phyloP scores from a whole-genome alignment of 2,329 filamentous ascomycete genomes.

The Trichoderma atroviride region DNA sequence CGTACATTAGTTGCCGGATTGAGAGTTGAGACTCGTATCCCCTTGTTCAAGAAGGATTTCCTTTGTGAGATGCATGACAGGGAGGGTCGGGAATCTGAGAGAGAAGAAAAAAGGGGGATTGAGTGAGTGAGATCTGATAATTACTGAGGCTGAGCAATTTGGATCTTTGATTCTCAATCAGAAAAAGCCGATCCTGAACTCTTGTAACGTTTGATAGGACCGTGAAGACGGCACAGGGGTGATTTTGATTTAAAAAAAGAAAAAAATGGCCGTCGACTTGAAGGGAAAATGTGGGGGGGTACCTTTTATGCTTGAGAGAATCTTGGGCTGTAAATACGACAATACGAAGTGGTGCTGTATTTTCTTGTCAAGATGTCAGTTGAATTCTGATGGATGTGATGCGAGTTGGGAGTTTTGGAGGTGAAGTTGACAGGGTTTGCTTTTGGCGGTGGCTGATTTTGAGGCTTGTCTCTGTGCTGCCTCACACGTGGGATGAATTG shows the following conservation, averaged over 20 bases:
- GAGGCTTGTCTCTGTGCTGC: background rate
- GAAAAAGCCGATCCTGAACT: background rate
- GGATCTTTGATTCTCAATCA: background rate
- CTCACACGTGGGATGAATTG: conserved; percentile 14
- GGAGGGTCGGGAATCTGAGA: background rate
- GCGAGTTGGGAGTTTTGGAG: background rate
- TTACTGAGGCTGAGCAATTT: background rate
- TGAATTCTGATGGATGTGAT: background rate
- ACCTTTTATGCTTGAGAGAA: background rate
- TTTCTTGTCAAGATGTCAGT: background rate
- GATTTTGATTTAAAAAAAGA: background rate
- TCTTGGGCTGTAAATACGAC: background rate
- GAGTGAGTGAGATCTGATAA: background rate
- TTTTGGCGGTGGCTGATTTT: background rate
- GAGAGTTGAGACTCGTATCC: background rate
- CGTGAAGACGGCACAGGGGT: background rate
- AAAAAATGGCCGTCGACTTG: background rate
- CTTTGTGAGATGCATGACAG: background rate
- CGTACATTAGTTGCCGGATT: background rate
- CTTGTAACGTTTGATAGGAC: background rate
- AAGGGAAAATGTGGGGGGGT: background rate
- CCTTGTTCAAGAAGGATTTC: background rate
- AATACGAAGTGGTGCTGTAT: background rate
- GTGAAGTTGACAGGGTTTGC: background rate
- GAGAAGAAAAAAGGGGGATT: background rate